Base-by-base conservation (phyloP, 257 asterid genomes). In the Pogostemon cablin region DNA sequence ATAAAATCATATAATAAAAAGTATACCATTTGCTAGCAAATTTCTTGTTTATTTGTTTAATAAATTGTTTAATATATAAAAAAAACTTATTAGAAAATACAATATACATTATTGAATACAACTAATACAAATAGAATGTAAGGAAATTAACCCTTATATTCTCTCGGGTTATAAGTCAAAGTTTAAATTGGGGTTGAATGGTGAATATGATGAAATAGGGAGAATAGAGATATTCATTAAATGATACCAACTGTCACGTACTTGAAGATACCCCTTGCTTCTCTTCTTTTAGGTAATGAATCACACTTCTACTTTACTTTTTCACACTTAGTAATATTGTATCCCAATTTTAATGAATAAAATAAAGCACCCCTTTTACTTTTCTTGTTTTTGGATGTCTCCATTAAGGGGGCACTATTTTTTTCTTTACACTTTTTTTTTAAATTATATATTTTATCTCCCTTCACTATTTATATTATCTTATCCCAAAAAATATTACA, bases 241-340 rank as follows among this genome's bases (percentile, higher is more conserved):
- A 40, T 50, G n/a, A 53, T 52, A 50, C 69, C 69, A 72, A 37
- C 73, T 57, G 67, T 73, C 55, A 40, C 25, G 75, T 74, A 41
- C 69, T 68, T 11, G 62, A 67, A 67, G 69, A 74, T 71, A 48
- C 71, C 71, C 15, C 38, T 53, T 75, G 79, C 57, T 75, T 42
- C 79, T 41, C 66, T 43, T 62, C 37, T 54, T 55, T 43, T 42
- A 17, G 80, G 55, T 7, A 43, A 49, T 17, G 35, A 63, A 69
- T 69, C 62, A 15, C 77, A 52, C 48, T 52, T 8, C 71, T 50
- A 20, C 3, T 8, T 50, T 20, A 62, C 6, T 47, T 71, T 62
- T 43, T 38, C 6, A 20, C 17, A 10, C 5, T 12, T 42, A 9
- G 17, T 11, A 10, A 52, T 17, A 72, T 46, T 57, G 3, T 15